A percentile compares a stretch with the other conserved stretches of the same genome.
phyloP scores from a whole-genome alignment of 805 yeast genomes.

The Ogataea salicorniae region DNA sequence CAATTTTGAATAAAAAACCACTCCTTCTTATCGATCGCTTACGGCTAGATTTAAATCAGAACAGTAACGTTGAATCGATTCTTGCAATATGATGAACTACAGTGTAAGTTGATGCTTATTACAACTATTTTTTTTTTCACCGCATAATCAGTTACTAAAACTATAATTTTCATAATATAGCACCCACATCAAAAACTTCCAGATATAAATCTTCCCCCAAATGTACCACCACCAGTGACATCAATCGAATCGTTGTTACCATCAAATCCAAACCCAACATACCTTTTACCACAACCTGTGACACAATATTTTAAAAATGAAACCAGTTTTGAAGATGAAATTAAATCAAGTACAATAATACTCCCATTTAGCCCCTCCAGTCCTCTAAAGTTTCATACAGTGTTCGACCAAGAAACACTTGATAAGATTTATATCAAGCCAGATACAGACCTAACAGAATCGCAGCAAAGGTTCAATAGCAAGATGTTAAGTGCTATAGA shows the following conservation, averaged over 20 bases:
- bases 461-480: too few species aligned
- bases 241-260: slow-evolving; percentile 6
- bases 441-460: too few species aligned
- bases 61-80: too few species aligned
- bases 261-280: slow-evolving; percentile 7
- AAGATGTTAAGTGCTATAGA: too few species aligned
- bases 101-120: neutral
- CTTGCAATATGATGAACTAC: neutral
- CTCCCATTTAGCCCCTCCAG: neutral
- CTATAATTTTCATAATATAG: neutral
- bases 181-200: slow-evolving; percentile 2
- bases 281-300: slow-evolving; percentile 15
- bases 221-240: slow-evolving; percentile 12
- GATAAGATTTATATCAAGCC: too few species aligned
- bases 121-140: neutral
- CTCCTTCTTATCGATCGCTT: too few species aligned
- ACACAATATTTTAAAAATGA: slow-evolving; percentile 3
- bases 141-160: neutral
- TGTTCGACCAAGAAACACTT: too few species aligned
- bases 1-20: too few species aligned
- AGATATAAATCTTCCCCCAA: slow-evolving; percentile 8
- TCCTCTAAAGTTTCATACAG: neutral
- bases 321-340: slow-evolving; percentile 3
- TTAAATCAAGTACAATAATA: slow-evolving; percentile 2
- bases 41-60: too few species aligned